These are phyloP conservation scores for Parachlorella kessleri DNA, from an alignment of 139 green algal genomes.

Conservation along the genomic window DNA sequence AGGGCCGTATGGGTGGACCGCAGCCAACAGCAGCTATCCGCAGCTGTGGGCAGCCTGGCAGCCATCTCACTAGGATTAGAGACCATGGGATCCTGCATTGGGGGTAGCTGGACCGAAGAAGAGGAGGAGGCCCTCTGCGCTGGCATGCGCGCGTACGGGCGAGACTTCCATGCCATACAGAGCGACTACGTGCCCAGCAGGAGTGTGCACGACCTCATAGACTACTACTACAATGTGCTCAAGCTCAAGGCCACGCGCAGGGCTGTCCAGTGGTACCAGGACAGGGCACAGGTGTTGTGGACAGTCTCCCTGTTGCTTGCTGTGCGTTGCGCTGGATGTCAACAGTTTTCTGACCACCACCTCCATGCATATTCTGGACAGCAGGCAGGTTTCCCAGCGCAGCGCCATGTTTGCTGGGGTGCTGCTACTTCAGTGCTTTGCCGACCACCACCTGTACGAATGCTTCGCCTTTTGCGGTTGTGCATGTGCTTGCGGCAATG, in stretches of 20 bases:
- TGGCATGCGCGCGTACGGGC: slow-evolving; percentile 31
- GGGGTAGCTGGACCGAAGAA: background rate
- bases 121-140: slow-evolving; percentile 27
- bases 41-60: background rate
- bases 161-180: slow-evolving; percentile 32
- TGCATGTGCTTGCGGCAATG: background rate
- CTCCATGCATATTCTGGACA: background rate
- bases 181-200: slow-evolving; percentile 15
- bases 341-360: background rate
- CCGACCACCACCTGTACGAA: background rate
- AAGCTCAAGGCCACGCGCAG: slow-evolving; percentile 1
- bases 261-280: background rate
- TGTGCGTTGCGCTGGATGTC: background rate
- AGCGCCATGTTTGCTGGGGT: too few relatives aligned
- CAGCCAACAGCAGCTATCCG: background rate
- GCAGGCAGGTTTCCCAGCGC: too few relatives aligned
- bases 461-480: too few relatives aligned
- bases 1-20: background rate
- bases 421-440: too few relatives aligned
- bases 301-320: background rate
- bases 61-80: slow-evolving; percentile 17
- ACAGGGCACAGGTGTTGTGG: background rate
- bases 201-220: slow-evolving; percentile 7
- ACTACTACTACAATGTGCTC: slow-evolving; percentile 34
- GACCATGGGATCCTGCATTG: slow-evolving; percentile 18